Percentiles rank a stretch among this genome's conserved stretches.
Evolutionary conservation across 2,329 filamentous ascomycete species (phyloP).

Genomic region (Ophiocordyceps camponoti-leonardi): DNA sequence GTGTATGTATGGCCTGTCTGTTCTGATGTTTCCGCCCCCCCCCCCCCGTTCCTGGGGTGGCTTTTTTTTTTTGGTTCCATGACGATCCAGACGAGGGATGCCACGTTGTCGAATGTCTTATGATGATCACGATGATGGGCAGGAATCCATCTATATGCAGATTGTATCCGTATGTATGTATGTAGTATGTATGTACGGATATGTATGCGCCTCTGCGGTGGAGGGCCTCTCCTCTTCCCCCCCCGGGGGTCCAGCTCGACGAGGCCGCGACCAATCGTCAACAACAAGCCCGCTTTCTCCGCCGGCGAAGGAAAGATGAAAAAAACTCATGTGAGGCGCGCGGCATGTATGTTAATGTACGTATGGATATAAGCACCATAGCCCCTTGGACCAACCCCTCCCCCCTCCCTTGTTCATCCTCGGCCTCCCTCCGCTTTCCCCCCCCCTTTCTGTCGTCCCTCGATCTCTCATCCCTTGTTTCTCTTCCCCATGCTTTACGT

Average conservation of each 20-base stretch:
- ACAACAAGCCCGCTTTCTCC: background rate
- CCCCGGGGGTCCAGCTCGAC: background rate
- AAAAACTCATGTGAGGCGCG: constrained; percentile 15
- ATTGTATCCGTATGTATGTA: too few relatives aligned
- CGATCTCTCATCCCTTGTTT: too few relatives aligned
- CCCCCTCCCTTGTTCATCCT: background rate
- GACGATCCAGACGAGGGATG: constrained; percentile 8
- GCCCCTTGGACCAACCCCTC: constrained; percentile 7
- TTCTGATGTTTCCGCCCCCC: too few relatives aligned
- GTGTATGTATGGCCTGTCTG: too few relatives aligned
- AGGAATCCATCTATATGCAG: too few relatives aligned
- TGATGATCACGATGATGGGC: background rate
- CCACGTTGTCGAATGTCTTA: constrained; percentile 10
- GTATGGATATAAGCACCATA: too few relatives aligned
- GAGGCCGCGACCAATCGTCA: background rate
- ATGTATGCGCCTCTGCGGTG: background rate
- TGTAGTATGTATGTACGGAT: background rate
- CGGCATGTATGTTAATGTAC: constrained; percentile 15
- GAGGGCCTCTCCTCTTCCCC: too few relatives aligned
- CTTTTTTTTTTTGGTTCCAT: background rate
- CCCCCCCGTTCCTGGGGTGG: background rate
- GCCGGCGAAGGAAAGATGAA: background rate
- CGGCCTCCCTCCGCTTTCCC: too few relatives aligned
- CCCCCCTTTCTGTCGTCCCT: too few relatives aligned
- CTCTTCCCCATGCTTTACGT: too few relatives aligned